Evolutionary conservation across 768 basidiomycete genomes (phyloP).

Genomic region (Crassisporium funariophilum): DNA sequence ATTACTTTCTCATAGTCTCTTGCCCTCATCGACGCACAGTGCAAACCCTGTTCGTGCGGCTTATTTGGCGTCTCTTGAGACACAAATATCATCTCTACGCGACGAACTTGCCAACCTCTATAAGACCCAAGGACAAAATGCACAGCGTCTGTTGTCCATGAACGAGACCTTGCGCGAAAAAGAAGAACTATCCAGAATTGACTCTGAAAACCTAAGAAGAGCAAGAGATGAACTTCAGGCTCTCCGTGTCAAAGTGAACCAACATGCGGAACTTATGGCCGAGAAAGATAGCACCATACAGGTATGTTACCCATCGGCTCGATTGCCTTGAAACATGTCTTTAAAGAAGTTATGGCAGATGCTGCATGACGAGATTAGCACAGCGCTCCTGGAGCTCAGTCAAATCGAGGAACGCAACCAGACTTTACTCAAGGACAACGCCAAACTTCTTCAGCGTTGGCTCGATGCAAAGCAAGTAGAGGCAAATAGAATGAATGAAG

Average conservation of each 20-base stretch:
- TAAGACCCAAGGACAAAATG: constrained; percentile 95
- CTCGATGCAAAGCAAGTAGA: constrained; percentile 92
- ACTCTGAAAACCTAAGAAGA: constrained; percentile 79
- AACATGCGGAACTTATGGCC: constrained; percentile 82
- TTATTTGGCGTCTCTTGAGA: constrained; percentile 89
- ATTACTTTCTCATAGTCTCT: constrained; percentile 8
- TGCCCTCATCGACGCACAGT: constrained; percentile 19
- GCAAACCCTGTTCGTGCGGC: constrained; percentile 87
- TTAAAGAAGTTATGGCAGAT: constrained; percentile 52
- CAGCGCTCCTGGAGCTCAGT: constrained; percentile 86
- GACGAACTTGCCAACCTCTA: constrained; percentile 94
- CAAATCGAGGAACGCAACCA: constrained; percentile 88
- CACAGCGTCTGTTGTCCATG: constrained; percentile 89
- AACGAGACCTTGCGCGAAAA: constrained; percentile 94
- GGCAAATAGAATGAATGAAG: constrained; percentile 94
- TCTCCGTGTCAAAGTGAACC: constrained; percentile 75
- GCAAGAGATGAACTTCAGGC: constrained; percentile 72
- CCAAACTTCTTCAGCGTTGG: constrained; percentile 94
- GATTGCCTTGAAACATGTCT: constrained; percentile 3
- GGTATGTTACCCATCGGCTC: constrained; percentile 47
- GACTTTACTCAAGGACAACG: constrained; percentile 90
- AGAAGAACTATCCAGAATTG: constrained; percentile 82
- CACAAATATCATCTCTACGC: constrained; percentile 88
- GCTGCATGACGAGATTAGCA: constrained; percentile 92
- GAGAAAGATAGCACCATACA: constrained; percentile 91